Base-by-base conservation (phyloP, 441 rosid species). In the Gossypium davidsonii region DNA sequence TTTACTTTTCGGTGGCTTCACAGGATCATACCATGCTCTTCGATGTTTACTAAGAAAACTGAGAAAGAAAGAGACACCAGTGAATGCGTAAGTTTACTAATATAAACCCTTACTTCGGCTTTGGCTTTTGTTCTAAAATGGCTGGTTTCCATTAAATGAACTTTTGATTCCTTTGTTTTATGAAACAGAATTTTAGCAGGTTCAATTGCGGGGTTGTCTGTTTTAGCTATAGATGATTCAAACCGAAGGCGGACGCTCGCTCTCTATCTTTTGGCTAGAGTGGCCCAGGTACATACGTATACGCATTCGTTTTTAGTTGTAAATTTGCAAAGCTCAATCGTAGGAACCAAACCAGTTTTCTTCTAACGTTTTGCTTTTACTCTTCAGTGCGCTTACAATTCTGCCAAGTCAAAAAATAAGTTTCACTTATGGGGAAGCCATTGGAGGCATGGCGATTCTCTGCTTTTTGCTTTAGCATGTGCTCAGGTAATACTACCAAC, bases 371-470 rank as follows among this genome's bases (percentile, higher is more conserved):
- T 58, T 51, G n/a, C 68, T 42, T 70, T 78, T 51, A 1, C 25
- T 72, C 25, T 14, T 76, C 83, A 93, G 95, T 88, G 90, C 67
- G 85, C 94, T 65, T 95, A 93, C 79, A 95, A 93, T 86, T 95
- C 98, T 20, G 94, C 97, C 0, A 95, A 95, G 85, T 85, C 97
- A 26, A 91, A 90, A 83, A 85, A 95, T 79, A 93, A 93, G 75
- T 91, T 95, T 83, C 97, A 93, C 80, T 85, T 95, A n/a, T 91
- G 98, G 99, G 99, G 98, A 80, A 95, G 97, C 84, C 92, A 93
- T 78, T 91, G 97, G 97, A 89, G 89, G 76, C 99, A 90, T 80
- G 99, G 99, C 37, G 98, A 95, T 83, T 84, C 97, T 20, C 85
- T 95, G 83, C 97, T 90, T 34, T 95, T 95, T 79, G 74, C 97